phyloP scores from a whole-genome alignment of 495 filamentous ascomycete species.

The Cercophora samala region DNA sequence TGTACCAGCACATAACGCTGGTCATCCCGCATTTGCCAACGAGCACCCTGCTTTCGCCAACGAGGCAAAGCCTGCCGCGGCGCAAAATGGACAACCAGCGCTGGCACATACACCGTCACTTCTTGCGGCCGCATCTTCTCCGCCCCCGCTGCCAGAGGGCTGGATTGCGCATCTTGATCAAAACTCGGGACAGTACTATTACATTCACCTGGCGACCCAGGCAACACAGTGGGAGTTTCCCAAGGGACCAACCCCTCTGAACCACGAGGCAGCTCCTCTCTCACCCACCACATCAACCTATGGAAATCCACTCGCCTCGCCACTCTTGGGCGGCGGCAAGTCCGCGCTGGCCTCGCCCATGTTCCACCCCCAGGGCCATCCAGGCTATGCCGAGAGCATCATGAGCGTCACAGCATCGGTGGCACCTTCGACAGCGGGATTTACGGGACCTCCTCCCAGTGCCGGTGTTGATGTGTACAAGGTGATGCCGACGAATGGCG shows the following conservation, averaged over 20 bases:
- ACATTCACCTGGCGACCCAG: conserved; percentile 94
- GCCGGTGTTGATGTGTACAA: conserved; percentile 92
- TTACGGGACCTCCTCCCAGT: conserved; percentile 78
- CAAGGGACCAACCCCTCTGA: conserved; percentile 81
- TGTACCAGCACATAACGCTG: conserved; percentile 21
- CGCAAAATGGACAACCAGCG: conserved; percentile 39
- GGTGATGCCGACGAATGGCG: conserved; percentile 89
- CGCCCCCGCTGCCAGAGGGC: conserved; percentile 90
- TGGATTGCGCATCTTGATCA: conserved; percentile 98
- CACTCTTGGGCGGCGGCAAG: conserved; percentile 67
- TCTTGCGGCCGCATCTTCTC: conserved; percentile 66
- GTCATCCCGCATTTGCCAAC: conserved; percentile 68
- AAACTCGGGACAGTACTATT: conserved; percentile 96
- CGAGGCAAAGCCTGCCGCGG: conserved; percentile 53
- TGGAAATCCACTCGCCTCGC: conserved; percentile 71
- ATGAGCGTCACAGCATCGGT: conserved; percentile 70
- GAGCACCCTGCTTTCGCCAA: conserved; percentile 87
- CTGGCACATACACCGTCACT: conserved; percentile 47
- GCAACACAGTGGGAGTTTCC: conserved; percentile 99
- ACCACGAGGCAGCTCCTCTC: conserved; percentile 70
- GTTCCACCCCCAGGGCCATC: conserved; percentile 62
- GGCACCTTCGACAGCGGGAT: conserved; percentile 64
- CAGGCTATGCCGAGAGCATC: conserved; percentile 70
- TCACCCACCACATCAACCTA: conserved; percentile 79
- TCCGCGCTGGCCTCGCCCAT: conserved; percentile 71